A percentile compares a stretch with the other conserved stretches of the same genome.
These are phyloP conservation scores for Pseudogymnoascus sp. DNA, from an alignment of 2,329 filamentous ascomycete species.

Conservation along the genomic window DNA sequence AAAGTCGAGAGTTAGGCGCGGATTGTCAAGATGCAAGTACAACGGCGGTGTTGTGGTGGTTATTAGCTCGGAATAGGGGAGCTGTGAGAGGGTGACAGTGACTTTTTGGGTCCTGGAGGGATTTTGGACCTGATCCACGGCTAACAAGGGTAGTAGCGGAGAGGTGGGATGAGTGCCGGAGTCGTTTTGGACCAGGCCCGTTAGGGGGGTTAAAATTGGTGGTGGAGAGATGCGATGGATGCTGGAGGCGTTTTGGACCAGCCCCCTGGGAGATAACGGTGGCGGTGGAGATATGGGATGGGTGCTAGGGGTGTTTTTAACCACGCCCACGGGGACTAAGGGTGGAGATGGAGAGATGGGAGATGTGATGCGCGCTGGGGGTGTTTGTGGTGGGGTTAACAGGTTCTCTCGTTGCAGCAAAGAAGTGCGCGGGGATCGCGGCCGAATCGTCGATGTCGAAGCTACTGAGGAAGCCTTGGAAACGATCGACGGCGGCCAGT, in stretches of 20 bases:
- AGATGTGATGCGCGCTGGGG: not conserved
- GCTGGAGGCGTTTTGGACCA: constrained; percentile 9
- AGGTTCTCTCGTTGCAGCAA: no score
- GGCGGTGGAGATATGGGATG: no score
- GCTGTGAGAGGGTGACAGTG: not conserved
- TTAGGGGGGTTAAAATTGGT: no score
- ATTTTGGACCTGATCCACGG: no score
- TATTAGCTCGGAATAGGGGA: constrained; percentile 12
- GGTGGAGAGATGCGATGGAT: not conserved
- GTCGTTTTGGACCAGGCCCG: no score
- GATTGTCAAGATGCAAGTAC: constrained; percentile 9
- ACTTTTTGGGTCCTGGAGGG: no score
- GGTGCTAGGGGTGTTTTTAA: constrained; percentile 1
- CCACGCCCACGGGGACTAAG: no score
- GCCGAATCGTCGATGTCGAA: constrained; percentile 14
- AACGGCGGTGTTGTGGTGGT: constrained; percentile 10
- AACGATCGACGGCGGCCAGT: constrained; percentile 6
- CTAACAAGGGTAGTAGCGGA: no score
- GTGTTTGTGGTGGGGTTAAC: constrained; percentile 10
- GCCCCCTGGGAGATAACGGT: no score
- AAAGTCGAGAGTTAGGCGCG: constrained; percentile 10
- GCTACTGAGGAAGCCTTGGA: constrained; percentile 5
- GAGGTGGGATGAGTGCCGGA: no score
- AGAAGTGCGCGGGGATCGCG: not conserved
- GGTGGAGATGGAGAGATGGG: no score